phyloP scores from a whole-genome alignment of 768 basidiomycete genomes.

The Suillus ampliporus region DNA sequence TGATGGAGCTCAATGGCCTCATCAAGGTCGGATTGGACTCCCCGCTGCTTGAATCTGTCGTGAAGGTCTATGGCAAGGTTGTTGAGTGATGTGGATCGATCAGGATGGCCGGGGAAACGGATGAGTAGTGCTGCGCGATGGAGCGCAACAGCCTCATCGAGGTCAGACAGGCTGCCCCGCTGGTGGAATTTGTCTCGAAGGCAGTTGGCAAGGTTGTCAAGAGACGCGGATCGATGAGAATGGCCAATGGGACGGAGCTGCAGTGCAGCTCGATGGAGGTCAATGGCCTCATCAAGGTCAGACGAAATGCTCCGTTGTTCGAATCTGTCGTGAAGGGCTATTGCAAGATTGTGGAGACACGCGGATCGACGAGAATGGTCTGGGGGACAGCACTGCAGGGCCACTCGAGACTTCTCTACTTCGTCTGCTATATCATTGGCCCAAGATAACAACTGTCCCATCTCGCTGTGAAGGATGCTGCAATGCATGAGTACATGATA shows the following conservation, averaged over 20 bases:
- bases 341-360: conserved; percentile 15
- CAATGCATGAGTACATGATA: too few relatives aligned
- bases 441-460: too few relatives aligned
- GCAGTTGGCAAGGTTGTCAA: conserved; percentile 28
- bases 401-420: too few relatives aligned
- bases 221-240: conserved; percentile 13
- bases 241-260: conserved; percentile 24
- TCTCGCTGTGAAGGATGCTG: too few relatives aligned
- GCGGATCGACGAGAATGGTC: background rate
- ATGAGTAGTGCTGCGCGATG: conserved; percentile 23
- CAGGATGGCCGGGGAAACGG: conserved; percentile 20
- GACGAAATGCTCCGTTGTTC: conserved; percentile 2
- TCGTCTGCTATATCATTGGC: background rate
- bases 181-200: conserved; percentile 30
- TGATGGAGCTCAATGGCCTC: conserved; percentile 24
- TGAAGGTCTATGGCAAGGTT: conserved; percentile 19
- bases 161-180: conserved; percentile 26
- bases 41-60: conserved; percentile 16
- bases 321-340: background rate
- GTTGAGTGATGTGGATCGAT: conserved; percentile 15
- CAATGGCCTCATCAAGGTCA: conserved; percentile 25
- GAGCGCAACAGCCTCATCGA: conserved; percentile 25
- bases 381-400: background rate
- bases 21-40: conserved; percentile 20
- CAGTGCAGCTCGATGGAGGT: conserved; percentile 21